These are phyloP conservation scores for Nemania diffusa DNA, from an alignment of 2,329 filamentous ascomycete species.

Conservation along the genomic window DNA sequence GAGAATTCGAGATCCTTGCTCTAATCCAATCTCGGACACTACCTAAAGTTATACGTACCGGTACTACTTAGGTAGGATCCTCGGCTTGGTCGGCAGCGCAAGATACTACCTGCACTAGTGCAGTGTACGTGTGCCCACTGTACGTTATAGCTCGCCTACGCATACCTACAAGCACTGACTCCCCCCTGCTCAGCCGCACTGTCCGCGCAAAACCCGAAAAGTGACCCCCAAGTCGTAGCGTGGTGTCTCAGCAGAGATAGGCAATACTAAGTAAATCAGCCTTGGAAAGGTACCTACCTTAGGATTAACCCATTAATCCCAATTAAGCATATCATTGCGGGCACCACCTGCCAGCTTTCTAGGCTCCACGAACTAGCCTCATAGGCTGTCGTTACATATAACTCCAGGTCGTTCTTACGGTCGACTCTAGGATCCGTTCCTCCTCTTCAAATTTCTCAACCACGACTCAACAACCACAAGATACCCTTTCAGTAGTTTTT, in stretches of 20 bases:
- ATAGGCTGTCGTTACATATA: slow-evolving; percentile 18
- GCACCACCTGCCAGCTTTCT: slow-evolving; percentile 32
- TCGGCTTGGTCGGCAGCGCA: slow-evolving; percentile 23
- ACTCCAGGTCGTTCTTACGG: slow-evolving; percentile 8
- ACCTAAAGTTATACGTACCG: neutral
- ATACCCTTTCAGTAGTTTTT: neutral
- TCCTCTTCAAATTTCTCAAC: slow-evolving; percentile 11
- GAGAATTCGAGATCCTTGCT: neutral
- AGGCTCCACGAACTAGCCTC: slow-evolving; percentile 32
- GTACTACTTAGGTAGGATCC: neutral
- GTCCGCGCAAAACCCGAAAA: slow-evolving; percentile 9
- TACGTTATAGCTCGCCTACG: neutral
- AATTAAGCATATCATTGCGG: slow-evolving; percentile 24
- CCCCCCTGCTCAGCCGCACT: slow-evolving; percentile 30
- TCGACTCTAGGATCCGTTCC: slow-evolving; percentile 4
- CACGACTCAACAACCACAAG: neutral
- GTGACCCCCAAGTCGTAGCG: slow-evolving; percentile 12
- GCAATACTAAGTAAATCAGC: slow-evolving; percentile 25
- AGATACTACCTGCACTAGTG: neutral
- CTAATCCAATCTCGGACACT: neutral
- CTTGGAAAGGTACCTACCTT: slow-evolving; percentile 4
- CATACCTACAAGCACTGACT: neutral
- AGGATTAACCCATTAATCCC: slow-evolving; percentile 8
- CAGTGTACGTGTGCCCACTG: neutral
- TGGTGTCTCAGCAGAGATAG: neutral